Base-by-base conservation (phyloP, 2,329 filamentous ascomycete genomes). In the Periconia digitata region DNA sequence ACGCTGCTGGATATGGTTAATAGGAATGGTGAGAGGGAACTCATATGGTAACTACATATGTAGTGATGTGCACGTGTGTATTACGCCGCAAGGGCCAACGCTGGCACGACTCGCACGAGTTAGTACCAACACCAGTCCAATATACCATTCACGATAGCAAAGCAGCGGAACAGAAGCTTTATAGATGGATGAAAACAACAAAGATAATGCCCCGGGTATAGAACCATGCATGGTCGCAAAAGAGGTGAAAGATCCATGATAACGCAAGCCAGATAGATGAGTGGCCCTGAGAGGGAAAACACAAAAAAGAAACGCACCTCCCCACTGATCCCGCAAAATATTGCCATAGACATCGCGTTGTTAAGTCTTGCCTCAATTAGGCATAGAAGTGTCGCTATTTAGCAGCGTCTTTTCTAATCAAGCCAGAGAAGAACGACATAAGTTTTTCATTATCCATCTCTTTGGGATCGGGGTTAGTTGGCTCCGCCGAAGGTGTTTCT, bases 361-460 rank as follows among this genome's bases (percentile, higher is more conserved):
- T n/a, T n/a, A n/a, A n/a, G n/a, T 24, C 18, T 24, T 23, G 13
- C 18, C 8, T 16, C 21, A 4, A n/a, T 24, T 16, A n/a, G 15
- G 8, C 38, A 16, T 40, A 38, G 8, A 20, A 5, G 5, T 6
- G 8, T 16, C 10, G 3, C 35, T 37, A 40, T 21, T 56, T 63
- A n/a, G n/a, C n/a, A n/a, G n/a, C n/a, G n/a, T 60, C 58, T 34
- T 67, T 70, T 40, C 66, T 72, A 47, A 71, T 68, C 29, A 72
- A 47, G 3, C 69, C 67, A 1, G 69, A 70, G 49, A 72, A 72
- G 59, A 72, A 72, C 0, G 67, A 70, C 46, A 67, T 66, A 29
- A 72, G 59, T 43, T 70, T 69, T 16, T 72, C 70, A 50, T 72
- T 72, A 48, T 71, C 68, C 53, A 69, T 64, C 47, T 69, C 67